Evolutionary conservation across 257 asterid species (phyloP).

Genomic region (Gentiana macrophylla): DNA sequence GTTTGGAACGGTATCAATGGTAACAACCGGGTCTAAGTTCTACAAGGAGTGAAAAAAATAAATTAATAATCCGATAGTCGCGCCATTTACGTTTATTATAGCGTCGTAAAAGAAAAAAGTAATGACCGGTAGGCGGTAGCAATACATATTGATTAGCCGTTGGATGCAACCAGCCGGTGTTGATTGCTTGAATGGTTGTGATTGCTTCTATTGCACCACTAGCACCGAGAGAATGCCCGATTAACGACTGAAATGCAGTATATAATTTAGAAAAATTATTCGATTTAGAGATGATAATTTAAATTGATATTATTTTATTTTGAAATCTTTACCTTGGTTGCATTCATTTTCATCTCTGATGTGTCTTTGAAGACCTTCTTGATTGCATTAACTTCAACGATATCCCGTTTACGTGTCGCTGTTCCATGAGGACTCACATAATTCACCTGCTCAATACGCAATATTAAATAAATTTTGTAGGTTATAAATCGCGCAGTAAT

Average conservation of each 20-base stretch:
- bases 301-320: too few species aligned
- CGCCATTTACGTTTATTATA: background rate
- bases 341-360: conserved; percentile 61
- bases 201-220: conserved; percentile 89
- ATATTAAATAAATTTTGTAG: background rate
- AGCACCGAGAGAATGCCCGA: conserved; percentile 92
- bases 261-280: background rate
- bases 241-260: conserved; percentile 51
- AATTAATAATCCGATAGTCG: background rate
- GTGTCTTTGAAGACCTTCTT: conserved; percentile 60
- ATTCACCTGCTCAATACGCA: conserved; percentile 33
- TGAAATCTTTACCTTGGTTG: conserved; percentile 36
- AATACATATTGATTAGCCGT: conserved; percentile 69
- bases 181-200: conserved; percentile 78
- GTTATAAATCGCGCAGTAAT: too few species aligned
- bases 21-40: conserved; percentile 21
- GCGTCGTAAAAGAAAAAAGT: background rate
- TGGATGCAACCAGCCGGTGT: conserved; percentile 93
- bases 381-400: conserved; percentile 67
- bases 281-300: too few species aligned
- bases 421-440: conserved; percentile 72
- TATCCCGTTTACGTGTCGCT: conserved; percentile 60
- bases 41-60: background rate
- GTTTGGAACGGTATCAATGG: conserved; percentile 48
- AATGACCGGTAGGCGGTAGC: background rate